phyloP scores from a whole-genome alignment of 768 basidiomycete species.

The Termitomyces sp. region DNA sequence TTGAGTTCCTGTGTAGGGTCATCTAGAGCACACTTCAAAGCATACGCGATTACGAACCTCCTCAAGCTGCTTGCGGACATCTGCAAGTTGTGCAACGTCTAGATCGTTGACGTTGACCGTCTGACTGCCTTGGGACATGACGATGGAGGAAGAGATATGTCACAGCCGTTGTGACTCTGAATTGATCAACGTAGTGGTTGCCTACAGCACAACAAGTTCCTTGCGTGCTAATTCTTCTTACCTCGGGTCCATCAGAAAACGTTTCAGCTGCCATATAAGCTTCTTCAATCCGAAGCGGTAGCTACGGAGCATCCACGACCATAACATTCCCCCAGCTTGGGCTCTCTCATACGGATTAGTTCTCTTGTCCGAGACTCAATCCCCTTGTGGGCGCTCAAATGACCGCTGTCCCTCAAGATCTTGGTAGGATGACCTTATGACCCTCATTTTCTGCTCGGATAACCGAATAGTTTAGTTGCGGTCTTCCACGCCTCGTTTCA shows the following conservation, averaged over 20 bases:
- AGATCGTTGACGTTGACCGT: constrained; percentile 80
- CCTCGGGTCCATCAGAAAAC: not conserved
- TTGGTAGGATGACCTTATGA: constrained; percentile 30
- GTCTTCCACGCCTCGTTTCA: constrained; percentile 86
- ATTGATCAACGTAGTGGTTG: not conserved
- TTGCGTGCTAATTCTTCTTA: not conserved
- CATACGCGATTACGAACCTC: constrained; percentile 48
- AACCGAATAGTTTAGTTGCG: constrained; percentile 44
- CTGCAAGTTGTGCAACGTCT: constrained; percentile 78
- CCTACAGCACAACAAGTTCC: not conserved
- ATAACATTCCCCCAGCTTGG: not conserved
- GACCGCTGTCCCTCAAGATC: constrained; percentile 37
- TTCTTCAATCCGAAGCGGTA: not conserved
- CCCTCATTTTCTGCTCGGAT: not conserved
- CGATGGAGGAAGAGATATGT: constrained; percentile 14
- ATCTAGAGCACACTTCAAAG: not conserved
- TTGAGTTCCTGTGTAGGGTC: constrained; percentile 67
- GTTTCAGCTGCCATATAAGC: not conserved
- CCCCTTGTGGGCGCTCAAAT: not conserved
- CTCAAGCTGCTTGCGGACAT: constrained; percentile 89
- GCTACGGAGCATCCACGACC: not conserved
- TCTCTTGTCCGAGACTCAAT: not conserved
- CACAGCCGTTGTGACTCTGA: not conserved
- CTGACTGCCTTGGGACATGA: constrained; percentile 48
- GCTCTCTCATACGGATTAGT: not conserved